These are phyloP conservation scores for Trichoderma lentiforme DNA, from an alignment of 2,329 filamentous ascomycete species.

Conservation along the genomic window DNA sequence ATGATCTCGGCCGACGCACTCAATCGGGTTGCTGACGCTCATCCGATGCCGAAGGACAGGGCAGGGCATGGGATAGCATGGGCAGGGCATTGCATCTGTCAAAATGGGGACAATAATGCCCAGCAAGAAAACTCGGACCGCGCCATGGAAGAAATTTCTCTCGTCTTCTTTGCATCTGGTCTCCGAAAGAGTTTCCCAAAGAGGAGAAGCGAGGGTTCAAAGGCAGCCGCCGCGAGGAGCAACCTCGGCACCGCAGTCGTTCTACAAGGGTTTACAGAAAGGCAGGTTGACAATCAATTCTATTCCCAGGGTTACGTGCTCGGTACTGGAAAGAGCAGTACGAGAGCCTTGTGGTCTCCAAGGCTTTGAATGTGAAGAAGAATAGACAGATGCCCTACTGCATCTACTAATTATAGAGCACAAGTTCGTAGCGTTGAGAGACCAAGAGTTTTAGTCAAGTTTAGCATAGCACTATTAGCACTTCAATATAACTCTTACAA, in stretches of 20 bases:
- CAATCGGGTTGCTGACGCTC: conserved; percentile 10
- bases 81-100: not conserved
- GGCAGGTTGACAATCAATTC: not conserved
- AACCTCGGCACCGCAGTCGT: not conserved
- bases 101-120: not conserved
- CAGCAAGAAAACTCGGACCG: not conserved
- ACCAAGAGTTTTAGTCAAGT: not conserved
- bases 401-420: not conserved
- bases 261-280: not conserved
- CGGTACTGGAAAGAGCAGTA: not conserved
- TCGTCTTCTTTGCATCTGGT: not conserved
- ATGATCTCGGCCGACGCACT: conserved; percentile 16
- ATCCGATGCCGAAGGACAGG: not conserved
- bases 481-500: not conserved
- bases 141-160: not conserved
- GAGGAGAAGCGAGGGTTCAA: not conserved
- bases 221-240: not conserved
- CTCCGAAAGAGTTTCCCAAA: not conserved
- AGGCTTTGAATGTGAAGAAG: not conserved
- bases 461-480: not conserved
- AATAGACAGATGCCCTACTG: not conserved
- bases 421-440: not conserved
- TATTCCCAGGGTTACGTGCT: not conserved
- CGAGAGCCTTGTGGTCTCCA: not conserved
- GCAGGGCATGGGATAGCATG: not conserved